phyloP scores from a whole-genome alignment of 192 early-diverging fungal species.

The Coemansia javaensis region DNA sequence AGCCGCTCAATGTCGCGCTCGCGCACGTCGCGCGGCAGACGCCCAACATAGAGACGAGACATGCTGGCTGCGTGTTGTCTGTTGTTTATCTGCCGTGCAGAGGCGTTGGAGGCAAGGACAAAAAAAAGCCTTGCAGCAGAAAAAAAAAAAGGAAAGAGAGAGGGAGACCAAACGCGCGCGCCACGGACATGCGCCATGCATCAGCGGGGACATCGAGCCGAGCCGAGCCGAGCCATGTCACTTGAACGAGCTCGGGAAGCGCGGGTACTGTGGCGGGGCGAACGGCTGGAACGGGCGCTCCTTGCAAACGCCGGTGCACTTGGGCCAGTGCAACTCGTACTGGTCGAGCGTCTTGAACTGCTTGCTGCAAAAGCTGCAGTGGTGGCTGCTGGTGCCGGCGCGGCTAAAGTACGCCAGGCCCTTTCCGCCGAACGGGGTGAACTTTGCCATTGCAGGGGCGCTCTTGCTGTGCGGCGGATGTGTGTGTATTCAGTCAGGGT shows the following conservation, averaged over 20 bases:
- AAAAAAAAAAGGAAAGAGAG: conserved; percentile 3
- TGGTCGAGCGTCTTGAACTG: conserved; percentile 16
- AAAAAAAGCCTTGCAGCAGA: no score
- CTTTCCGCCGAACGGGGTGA: conserved; percentile 42
- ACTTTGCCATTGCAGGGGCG: conserved; percentile 35
- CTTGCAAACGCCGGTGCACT: conserved; percentile 44
- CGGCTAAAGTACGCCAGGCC: conserved; percentile 31
- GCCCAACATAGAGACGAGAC: conserved; percentile 69
- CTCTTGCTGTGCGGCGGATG: neutral
- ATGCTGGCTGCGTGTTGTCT: conserved; percentile 9
- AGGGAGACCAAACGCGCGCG: neutral
- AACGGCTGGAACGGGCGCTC: conserved; percentile 29
- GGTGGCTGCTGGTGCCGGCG: conserved; percentile 10
- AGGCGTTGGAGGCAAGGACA: neutral
- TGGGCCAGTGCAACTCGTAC: conserved; percentile 46
- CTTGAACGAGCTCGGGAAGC: conserved; percentile 25
- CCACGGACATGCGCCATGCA: no score
- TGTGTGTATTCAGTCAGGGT: neutral
- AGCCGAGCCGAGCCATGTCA: conserved; percentile 3
- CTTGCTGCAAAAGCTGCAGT: conserved; percentile 36
- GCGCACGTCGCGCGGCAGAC: conserved; percentile 76
- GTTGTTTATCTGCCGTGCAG: no score
- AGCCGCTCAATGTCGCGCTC: conserved; percentile 80
- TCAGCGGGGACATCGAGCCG: no score
- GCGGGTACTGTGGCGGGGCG: conserved; percentile 15